Percentiles rank a stretch among this genome's conserved stretches.
These are phyloP conservation scores for Citrus medica DNA, from an alignment of 345 rosid species.

Conservation along the genomic window DNA sequence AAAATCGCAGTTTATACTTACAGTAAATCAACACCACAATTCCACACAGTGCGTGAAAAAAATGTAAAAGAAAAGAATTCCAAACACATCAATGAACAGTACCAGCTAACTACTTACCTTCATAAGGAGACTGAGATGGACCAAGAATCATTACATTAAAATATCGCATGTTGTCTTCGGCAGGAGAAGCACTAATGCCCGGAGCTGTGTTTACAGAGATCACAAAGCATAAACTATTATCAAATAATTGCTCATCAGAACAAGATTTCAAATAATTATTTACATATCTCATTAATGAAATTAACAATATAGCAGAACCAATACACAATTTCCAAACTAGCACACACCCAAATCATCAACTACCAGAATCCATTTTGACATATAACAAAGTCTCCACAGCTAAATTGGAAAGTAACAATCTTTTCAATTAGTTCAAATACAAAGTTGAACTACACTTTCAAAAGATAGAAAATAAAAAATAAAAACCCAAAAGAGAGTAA, in stretches of 20 bases:
- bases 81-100: not conserved
- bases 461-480: not conserved
- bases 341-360: not conserved
- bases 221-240: not conserved
- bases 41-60: not conserved
- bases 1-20: not conserved
- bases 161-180: conserved; percentile 52
- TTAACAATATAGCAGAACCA: not conserved
- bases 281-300: not conserved
- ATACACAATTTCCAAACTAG: not conserved
- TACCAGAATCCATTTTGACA: too few species aligned
- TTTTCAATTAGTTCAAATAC: not conserved
- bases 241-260: not conserved
- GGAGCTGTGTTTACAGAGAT: conserved; percentile 39
- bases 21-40: not conserved
- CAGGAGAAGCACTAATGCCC: conserved; percentile 56
- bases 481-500: not conserved
- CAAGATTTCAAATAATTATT: not conserved
- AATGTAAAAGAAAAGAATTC: not conserved
- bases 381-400: not conserved
- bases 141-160: conserved; percentile 58
- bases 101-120: conserved; percentile 34
- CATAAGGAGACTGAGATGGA: conserved; percentile 53
- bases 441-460: not conserved
- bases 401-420: not conserved